Base-by-base conservation (phyloP, 23 red algal species). In the Gracilaria caudata region DNA sequence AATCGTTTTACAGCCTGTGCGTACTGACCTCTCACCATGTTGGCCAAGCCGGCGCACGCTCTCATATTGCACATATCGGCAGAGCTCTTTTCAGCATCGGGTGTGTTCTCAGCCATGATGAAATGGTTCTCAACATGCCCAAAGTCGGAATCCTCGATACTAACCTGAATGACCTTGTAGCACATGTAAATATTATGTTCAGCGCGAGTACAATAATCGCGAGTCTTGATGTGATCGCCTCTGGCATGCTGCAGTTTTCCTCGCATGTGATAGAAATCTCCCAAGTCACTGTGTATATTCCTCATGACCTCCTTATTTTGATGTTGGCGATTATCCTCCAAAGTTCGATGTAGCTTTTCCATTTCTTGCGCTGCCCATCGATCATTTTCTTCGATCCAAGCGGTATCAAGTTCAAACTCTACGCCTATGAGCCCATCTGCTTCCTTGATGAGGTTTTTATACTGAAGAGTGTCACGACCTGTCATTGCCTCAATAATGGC, bases 231-330 rank as follows among this genome's bases (percentile, higher is more conserved):
- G 74, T 92, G 86, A 35, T 96, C 81, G 1, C 73, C 79, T 36
- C 89, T 61, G 33, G 94, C 94, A 60, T 89, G 78, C 34, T 87
- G 80, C 13, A 96, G 81, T 68, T 78, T 73, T 10, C 94, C 94
- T 23, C 88, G 64, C 68, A 70, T 70, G 45, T 89, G 84, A 71
- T 83, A 89, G 57, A 92, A 91, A 38, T 91, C 88, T 55, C 86
- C 88, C 41, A 96, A 30, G 77, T 96, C 89, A 49, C 68, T 87
- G 37, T 92, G 80, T 28, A 73, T 77, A 28, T 79, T 92, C 35
- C 94, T 89, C 77, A 96, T 92, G 33, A 81, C 80, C 60, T 92
- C 94, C 43, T 96, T 96, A 58, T 88, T 96, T 39, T 79, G 63
- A 14, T 89, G 76, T 26, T 87, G 80, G 23, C 73, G 58, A 28